These are phyloP conservation scores for Sedum album DNA, from an alignment of 164 flowering plant genomes.

Conservation along the genomic window DNA sequence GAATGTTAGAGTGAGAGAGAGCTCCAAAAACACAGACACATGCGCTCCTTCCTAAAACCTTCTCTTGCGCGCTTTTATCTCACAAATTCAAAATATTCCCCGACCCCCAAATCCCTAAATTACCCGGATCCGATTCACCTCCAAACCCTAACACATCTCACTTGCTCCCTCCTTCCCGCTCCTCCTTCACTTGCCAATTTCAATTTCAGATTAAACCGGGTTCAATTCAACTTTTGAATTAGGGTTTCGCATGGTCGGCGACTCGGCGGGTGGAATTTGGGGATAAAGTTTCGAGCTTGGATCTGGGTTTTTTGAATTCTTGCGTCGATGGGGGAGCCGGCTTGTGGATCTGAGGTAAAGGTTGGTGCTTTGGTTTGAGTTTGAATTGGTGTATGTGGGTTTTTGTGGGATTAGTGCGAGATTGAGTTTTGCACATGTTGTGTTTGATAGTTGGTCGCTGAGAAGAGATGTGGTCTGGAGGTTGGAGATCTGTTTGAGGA, in stretches of 20 bases:
- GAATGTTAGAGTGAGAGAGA: background rate
- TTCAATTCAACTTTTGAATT: background rate
- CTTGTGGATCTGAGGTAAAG: conserved; percentile 1
- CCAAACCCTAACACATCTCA: background rate
- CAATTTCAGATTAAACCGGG: background rate
- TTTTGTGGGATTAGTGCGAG: background rate
- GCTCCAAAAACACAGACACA: background rate
- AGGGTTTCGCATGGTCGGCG: background rate
- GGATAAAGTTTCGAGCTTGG: background rate
- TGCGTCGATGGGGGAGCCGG: conserved; percentile 1
- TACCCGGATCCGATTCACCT: background rate
- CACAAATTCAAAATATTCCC: conserved; percentile 3
- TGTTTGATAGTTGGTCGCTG: background rate
- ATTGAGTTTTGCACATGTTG: background rate
- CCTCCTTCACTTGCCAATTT: background rate
- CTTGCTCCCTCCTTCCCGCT: background rate
- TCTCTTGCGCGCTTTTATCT: conserved; percentile 6
- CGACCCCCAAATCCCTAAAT: background rate
- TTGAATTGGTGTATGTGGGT: background rate
- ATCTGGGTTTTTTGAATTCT: background rate
- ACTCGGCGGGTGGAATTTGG: background rate
- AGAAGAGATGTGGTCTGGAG: background rate
- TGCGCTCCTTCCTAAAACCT: background rate
- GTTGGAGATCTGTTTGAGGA: background rate
- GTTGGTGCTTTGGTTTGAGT: background rate